Evolutionary conservation across 495 filamentous ascomycete genomes (phyloP), one percentile per base, ranked within the genome.

Genomic region (Neurospora sp.): DNA sequence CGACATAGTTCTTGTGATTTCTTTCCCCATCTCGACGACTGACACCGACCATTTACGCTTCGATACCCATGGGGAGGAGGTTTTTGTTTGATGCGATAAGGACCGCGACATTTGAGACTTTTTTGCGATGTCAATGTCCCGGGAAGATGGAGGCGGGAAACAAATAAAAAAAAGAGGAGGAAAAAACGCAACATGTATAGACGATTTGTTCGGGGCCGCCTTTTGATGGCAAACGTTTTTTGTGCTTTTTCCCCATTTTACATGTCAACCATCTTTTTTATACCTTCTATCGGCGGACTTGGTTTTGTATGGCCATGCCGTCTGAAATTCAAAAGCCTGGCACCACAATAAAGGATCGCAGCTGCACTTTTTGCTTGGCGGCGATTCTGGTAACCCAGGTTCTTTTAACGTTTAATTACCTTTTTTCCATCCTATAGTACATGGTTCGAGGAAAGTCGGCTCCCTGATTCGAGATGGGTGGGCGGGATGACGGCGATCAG

Each of bases 51-150:
- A 73, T 79, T 78, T 83, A 81, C 79, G 80, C 83, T 86, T 85
- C 83, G 84, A 86, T 86, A 85, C 84, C 84, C 84, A 80, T 81
- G 77, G 77, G 79, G 77, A 75, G 79, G 78, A 72, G 38, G 41
- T 46, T 76, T 69, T 75, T 74, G 42, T 73, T 38, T 75, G 69
- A 10, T 22, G 71, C 69, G 39, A 69, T 74, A 71, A 70, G 73
- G 68, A 73, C 66, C 70, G 74, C 72, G 53, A 61, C 53, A 61
- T 61, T 31, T 16, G 22, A 31, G 22, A 35, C 20, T 61, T 70
- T 75, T 74, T 70, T 68, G 39, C 31, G n/a, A 22, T 48, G 73
- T 70, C 39, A 35, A 40, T 74, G 42, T 53, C 73, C 22, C 1
- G 22, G 53, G 53, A 31, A 61, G 53, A 61, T 31, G 53, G 53